Base-by-base conservation (phyloP, 176 grass and related monocot genomes). In the Ensete ventricosum region DNA sequence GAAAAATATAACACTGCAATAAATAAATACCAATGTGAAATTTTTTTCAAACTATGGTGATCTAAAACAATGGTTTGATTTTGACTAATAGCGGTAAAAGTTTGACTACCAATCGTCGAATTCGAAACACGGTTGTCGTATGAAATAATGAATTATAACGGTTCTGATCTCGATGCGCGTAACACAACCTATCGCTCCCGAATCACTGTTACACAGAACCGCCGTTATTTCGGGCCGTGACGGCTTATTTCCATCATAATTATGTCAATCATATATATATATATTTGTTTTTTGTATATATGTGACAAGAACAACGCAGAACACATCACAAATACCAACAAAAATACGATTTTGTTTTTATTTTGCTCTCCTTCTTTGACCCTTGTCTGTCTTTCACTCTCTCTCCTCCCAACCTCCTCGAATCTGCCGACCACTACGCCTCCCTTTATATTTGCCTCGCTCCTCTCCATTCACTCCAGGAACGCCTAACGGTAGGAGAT, bases 321-420 rank as follows among this genome's bases (percentile, higher is more conserved):
- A 65, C 20, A 12, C n/a, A 27, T 12, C 63, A 12, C 9, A 3
- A 24, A 26, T 14, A 19, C 51, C 9, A 20, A n/a, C 19, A 70
- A 21, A 48, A 9, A 2, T 12, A 22, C 9, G 17, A n/a, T 17
- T 9, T 48, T 50, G 48, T 19, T 69, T n/a, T 12, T 6, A 49
- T 49, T 69, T 49, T n/a, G 66, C 67, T 70, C 34, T 52, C 67
- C 67, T 50, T 70, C 19, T 52, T 70, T 70, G 67, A 70, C 67
- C 48, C 21, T 1, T 29, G 7, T 9, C 19, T 1, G 16, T 9
- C 19, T 1, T 4, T n/a, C 14, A 43, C 34, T 43, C 34, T 43
- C 34, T 43, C 57, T n/a, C 57, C 14, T 59, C 55, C 55, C 14
- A 9, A 9, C 14, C 63, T 12, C 34, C 9, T 2, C 1, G 2